Conservation (phyloP, 2,329 filamentous ascomycete genomes). For the Boeremia exigua region DNA sequence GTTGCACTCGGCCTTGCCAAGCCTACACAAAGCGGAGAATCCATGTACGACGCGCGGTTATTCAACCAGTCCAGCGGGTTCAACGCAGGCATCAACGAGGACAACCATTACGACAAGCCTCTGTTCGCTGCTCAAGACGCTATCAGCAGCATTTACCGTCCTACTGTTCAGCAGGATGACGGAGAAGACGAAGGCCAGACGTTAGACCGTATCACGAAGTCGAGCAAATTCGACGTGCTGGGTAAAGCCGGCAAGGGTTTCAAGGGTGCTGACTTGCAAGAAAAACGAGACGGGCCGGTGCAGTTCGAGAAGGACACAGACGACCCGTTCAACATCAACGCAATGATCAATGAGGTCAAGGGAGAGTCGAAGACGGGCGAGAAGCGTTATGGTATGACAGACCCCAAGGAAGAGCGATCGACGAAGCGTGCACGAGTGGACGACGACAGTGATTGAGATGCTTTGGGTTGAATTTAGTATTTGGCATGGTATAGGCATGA, state of each 20-base stretch:
- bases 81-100: constrained; percentile 92
- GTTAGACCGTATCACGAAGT: constrained; percentile 86
- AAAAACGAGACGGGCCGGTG: constrained; percentile 88
- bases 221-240: constrained; percentile 84
- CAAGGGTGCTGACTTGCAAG: constrained; percentile 81
- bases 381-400: constrained; percentile 78
- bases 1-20: constrained; percentile 93
- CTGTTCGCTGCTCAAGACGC: constrained; percentile 95
- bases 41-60: constrained; percentile 95
- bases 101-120: constrained; percentile 96
- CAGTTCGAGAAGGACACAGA: constrained; percentile 90
- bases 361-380: constrained; percentile 66
- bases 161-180: constrained; percentile 71
- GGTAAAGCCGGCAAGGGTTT: constrained; percentile 86
- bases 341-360: constrained; percentile 83
- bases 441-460: constrained; percentile 62
- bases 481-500: constrained; percentile 7
- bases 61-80: constrained; percentile 96
- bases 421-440: constrained; percentile 80
- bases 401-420: constrained; percentile 55
- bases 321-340: constrained; percentile 94
- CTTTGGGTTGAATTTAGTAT: neutral
- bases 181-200: constrained; percentile 81
- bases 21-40: constrained; percentile 87
- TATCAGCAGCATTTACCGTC: constrained; percentile 91